Percentiles rank a stretch among this genome's conserved stretches.
Conservation (phyloP, 495 filamentous ascomycete genomes). For the Xylaria longipes region DNA sequence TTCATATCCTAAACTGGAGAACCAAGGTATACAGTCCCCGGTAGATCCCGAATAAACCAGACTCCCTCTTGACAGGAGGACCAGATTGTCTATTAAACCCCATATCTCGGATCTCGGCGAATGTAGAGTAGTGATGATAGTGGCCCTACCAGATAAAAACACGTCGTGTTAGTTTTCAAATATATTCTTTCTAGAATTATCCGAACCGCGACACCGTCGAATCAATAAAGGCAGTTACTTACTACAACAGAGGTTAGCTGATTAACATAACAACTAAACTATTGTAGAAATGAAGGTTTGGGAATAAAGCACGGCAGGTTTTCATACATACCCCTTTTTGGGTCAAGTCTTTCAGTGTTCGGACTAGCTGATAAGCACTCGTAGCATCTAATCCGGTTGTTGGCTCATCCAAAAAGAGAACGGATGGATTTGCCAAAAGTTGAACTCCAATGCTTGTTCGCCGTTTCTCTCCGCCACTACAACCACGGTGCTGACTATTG, state of each 20-base stretch:
- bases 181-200: too few species aligned
- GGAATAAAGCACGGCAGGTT: too few species aligned
- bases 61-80: conserved; percentile 67
- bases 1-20: conserved; percentile 59
- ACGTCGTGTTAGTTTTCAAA: too few species aligned
- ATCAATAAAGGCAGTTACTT: too few species aligned
- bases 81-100: conserved; percentile 54
- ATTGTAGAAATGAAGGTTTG: too few species aligned
- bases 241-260: too few species aligned
- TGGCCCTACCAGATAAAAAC: too few species aligned
- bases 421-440: conserved; percentile 74
- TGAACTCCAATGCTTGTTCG: conserved; percentile 77
- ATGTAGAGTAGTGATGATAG: conserved; percentile 75
- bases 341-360: conserved; percentile 70
- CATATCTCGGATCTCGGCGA: neutral
- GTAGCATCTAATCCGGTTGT: conserved; percentile 79
- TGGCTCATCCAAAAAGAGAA: conserved; percentile 77
- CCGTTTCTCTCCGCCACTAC: conserved; percentile 78
- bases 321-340: too few species aligned
- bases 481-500: conserved; percentile 70
- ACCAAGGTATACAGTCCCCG: conserved; percentile 62
- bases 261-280: too few species aligned
- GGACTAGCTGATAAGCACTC: conserved; percentile 74
- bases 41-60: conserved; percentile 68
- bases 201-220: too few species aligned